phyloP scores from a whole-genome alignment of 1,139 yeast genomes.

The Debaryomycetaceae sp. region DNA sequence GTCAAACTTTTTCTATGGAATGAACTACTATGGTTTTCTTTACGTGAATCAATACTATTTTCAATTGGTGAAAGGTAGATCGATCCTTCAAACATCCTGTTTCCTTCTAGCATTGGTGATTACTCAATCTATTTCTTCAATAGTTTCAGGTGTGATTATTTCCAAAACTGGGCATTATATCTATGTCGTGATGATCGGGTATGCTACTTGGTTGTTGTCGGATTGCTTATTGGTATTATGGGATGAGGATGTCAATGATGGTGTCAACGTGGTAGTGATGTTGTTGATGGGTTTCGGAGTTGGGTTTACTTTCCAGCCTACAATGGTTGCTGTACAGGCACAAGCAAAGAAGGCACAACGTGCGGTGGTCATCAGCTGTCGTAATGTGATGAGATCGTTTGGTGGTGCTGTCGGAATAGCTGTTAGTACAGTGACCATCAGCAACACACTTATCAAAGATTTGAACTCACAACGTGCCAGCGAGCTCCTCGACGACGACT shows the following conservation, averaged over 20 bases:
- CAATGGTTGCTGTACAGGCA: slow-evolving; percentile 55
- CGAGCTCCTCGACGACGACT: slow-evolving; percentile 11
- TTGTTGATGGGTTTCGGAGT: slow-evolving; percentile 46
- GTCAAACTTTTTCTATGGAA: slow-evolving; percentile 49
- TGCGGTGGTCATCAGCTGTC: slow-evolving; percentile 53
- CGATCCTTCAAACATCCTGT: slow-evolving; percentile 35
- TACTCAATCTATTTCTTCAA: slow-evolving; percentile 37
- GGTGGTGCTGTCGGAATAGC: slow-evolving; percentile 53
- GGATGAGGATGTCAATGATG: slow-evolving; percentile 26
- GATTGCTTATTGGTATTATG: slow-evolving; percentile 36
- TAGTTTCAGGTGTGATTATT: slow-evolving; percentile 42
- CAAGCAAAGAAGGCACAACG: slow-evolving; percentile 48
- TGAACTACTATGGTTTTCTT: slow-evolving; percentile 40
- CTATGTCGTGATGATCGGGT: slow-evolving; percentile 40
- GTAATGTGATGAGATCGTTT: slow-evolving; percentile 50
- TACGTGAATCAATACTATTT: slow-evolving; percentile 51
- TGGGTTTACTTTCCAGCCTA: slow-evolving; percentile 29
- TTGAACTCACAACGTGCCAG: slow-evolving; percentile 10
- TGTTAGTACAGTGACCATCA: slow-evolving; percentile 37
- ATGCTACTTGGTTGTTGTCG: slow-evolving; percentile 40
- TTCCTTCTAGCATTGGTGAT: slow-evolving; percentile 42
- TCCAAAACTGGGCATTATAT: slow-evolving; percentile 41
- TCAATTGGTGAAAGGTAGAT: slow-evolving; percentile 44
- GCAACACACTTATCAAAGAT: slow-evolving; percentile 31
- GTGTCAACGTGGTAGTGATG: slow-evolving; percentile 30